A percentile compares a stretch with the other conserved stretches of the same genome.
Evolutionary conservation across 257 asterid species (phyloP).

Genomic region (Primulina eburnea): DNA sequence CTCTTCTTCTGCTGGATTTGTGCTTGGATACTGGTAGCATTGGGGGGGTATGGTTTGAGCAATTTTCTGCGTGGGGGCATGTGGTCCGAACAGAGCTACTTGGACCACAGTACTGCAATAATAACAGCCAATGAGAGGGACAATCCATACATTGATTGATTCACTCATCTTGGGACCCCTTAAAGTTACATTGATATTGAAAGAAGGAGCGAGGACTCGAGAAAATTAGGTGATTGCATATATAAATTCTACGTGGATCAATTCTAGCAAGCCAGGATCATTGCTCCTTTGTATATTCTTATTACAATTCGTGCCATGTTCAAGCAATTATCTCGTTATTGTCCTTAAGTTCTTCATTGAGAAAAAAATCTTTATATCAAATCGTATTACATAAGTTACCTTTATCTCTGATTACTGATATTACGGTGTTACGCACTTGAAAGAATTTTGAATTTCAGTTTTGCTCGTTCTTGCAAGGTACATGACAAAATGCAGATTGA

Average conservation of each 20-base stretch:
- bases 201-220: not conserved
- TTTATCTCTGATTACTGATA: too few species aligned
- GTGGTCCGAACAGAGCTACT: not conserved
- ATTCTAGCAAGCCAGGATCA: not conserved
- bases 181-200: not conserved
- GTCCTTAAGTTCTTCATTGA: not conserved
- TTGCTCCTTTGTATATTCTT: not conserved
- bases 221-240: not conserved
- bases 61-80: not conserved
- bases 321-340: not conserved
- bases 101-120: not conserved
- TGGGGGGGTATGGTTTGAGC: not conserved
- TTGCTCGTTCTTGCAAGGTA: too few species aligned
- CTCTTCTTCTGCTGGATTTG: not conserved
- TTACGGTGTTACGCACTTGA: too few species aligned
- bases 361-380: too few species aligned
- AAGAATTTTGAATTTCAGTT: too few species aligned
- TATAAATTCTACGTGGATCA: not conserved
- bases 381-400: too few species aligned
- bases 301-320: too few species aligned
- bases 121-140: not conserved
- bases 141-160: not conserved
- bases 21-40: not conserved
- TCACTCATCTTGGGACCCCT: not conserved
- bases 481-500: too few species aligned